phyloP scores from a whole-genome alignment of 345 rosid genomes.

The Cardamine occulta region DNA sequence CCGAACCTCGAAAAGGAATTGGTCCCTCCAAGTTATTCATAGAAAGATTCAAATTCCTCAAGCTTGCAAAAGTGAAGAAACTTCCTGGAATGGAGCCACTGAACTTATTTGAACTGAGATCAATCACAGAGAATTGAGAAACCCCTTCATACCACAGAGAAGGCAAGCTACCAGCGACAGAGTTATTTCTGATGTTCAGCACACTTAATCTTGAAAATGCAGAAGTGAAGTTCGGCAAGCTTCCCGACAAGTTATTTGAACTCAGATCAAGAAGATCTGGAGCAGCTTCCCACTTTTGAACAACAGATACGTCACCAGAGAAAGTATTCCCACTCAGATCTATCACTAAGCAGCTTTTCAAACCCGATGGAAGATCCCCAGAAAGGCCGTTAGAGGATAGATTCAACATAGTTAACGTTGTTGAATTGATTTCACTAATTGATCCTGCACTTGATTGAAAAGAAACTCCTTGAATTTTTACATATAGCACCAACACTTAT shows the following conservation, averaged over 20 bases:
- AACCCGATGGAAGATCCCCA: slow-evolving; percentile 64
- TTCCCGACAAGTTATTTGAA: slow-evolving; percentile 77
- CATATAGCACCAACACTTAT: slow-evolving; percentile 11
- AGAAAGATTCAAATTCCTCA: slow-evolving; percentile 80
- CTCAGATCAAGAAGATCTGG: slow-evolving; percentile 80
- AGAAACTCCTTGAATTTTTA: slow-evolving; percentile 33
- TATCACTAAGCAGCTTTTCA: slow-evolving; percentile 50
- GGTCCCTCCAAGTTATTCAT: slow-evolving; percentile 70
- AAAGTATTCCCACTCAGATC: slow-evolving; percentile 83
- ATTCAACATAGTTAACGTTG: slow-evolving; percentile 66
- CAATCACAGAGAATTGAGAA: slow-evolving; percentile 60
- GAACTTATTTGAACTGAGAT: slow-evolving; percentile 76
- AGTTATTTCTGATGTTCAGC: slow-evolving; percentile 69
- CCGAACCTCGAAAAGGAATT: slow-evolving; percentile 64
- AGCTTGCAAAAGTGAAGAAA: slow-evolving; percentile 58
- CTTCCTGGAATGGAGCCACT: slow-evolving; percentile 65
- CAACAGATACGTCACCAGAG: slow-evolving; percentile 60
- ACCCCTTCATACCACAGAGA: slow-evolving; percentile 50
- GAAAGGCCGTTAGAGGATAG: slow-evolving; percentile 76
- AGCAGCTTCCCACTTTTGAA: slow-evolving; percentile 70
- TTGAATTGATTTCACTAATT: slow-evolving; percentile 59
- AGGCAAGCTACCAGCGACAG: slow-evolving; percentile 67
- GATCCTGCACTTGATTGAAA: slow-evolving; percentile 59
- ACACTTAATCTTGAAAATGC: slow-evolving; percentile 56
- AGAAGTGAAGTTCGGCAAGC: slow-evolving; percentile 62